Base-by-base conservation (phyloP, 164 flowering plant genomes). In the Warburgia ugandensis region DNA sequence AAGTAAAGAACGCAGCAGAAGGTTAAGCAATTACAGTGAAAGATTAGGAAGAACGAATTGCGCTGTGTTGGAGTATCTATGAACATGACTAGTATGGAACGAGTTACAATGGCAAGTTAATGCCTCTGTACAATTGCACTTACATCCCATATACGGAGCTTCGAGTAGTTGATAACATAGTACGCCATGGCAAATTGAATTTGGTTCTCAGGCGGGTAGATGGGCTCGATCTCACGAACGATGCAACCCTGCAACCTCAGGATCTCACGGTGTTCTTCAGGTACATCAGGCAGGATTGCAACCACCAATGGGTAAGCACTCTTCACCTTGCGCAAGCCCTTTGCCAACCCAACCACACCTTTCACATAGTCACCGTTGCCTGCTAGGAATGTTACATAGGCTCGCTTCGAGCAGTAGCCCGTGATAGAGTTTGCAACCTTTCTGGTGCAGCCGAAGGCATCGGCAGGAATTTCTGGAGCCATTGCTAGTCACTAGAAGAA, bases 391-490 rank as follows among this genome's bases (percentile, higher is more conserved):
- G 65, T 49, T 17, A 62, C 55, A 35, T 48, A 62, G 5, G 65
- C 65, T 6, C 65, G 26, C 65, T 54, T 54, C 12, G 65, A 54
- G 38, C n/a, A n/a, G n/a, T 62, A 54, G 10, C 60, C 65, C 2
- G 17, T 20, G 43, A 29, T 50, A 26, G 27, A 4, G 10, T 43
- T 50, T 0, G 73, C 35, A 12, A 58, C 64, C 65, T 70, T 77
- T 17, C 66, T 71, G 3, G 63, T 36, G 26, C 59, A 53, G 1
- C 39, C 13, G n/a, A 52, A 53, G 7, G 45, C 64, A 14, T 70
- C 65, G 6, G 35, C 64, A 0, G 73, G 59, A 7, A 59, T 55
- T 62, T 10, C 71, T 3, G 81, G 78, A 27, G 83, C 76, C 81
- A 77, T 73, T 27, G n/a, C 41, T 23, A 3, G 26, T 6, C 8